Evolutionary conservation across 352 stramenopile species (phyloP), one percentile per base, ranked within the genome.

Genomic region (Pythium vanterpoolii): DNA sequence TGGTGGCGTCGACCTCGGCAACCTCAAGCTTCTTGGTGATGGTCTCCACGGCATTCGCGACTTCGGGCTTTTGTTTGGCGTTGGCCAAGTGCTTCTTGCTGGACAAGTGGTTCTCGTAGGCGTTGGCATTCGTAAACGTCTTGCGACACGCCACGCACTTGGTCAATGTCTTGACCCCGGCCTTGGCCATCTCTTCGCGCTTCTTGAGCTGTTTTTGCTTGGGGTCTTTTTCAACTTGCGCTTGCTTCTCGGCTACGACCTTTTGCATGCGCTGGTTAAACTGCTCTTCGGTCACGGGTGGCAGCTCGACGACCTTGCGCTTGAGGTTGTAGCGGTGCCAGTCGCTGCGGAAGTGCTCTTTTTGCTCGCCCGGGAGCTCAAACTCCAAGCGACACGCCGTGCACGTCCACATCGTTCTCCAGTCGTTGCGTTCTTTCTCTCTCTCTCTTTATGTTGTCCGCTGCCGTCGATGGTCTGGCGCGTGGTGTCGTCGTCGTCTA

Each of bases 311-410:
- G 47, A 99, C 93, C 63, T 98, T 98, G 62, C 97, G 93, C 87
- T 98, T 98, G 40, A 99, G 86, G 58, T 96, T 96, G 73, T 96
- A 96, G 54, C 86, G 93, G 71, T 99, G 97, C 96, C 96, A 99
- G 70, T 99, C 96, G 60, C 89, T 90, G 71, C 97, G 97, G 75
- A 97, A 97, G 76, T 97, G 92, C 24, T 92, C 85, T 64, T 87
- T 93, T 70, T 95, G 86, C 62, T 81, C 73, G 44, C 66, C 65
- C 36, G 74, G 72, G 47, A 74, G 68, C 47, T 53, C 60, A 46
- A 95, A 95, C 65, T 78, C 69, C 57, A 90, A 66, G 39, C 80
- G 75, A 67, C 86, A 95, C 24, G 86, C 86, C 34, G 82, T 93
- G 52, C 86, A 95, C 53, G 83, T 95, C 62, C 76, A 78, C 86